Evolutionary conservation across 441 rosid genomes (phyloP), one percentile per base, ranked within the genome.

Genomic region (Theobroma grandiflorum): DNA sequence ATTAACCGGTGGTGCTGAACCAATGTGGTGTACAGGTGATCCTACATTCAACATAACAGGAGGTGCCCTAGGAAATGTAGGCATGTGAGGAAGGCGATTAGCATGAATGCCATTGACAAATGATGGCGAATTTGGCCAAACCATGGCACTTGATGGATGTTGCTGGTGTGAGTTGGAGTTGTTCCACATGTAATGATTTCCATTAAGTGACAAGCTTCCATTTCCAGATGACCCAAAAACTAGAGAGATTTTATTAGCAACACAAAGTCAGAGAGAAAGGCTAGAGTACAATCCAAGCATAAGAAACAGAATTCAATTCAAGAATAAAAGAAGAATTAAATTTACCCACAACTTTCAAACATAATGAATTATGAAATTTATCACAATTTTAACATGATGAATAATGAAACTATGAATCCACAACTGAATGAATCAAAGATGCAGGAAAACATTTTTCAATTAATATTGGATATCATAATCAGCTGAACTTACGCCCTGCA

Each of bases 401-500:
- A 22, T 20, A 37, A 38, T 6, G 52, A 57, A 57, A 20, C 15
- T 20, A 53, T 37, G 47, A 53, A 72, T 18, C 45, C 47, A 55
- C 63, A 53, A 12, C 47, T 18, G 37, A 59, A 18, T 57, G 76
- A 47, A 55, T 52, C 49, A 55, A 42, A 73, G 66, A 73, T 20
- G 77, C 63, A 7, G 38, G 52, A 38, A 53, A 55, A 37, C 8
- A 73, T 38, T 59, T 62, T 73, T 73, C 47, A 73, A 63, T 74
- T 74, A 75, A 18, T 20, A 20, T 76, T 33, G 12, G 33, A 64
- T 35, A 65, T 31, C 50, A 55, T 65, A 83, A 81, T 80, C 75
- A 80, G 62, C 73, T 16, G 77, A 85, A 89, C 93, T 85, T 88
- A 97, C 99, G 93, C 45, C 92, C 94, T 82, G 93, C 90, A 75